Base-by-base conservation (phyloP, 306 rosid genomes). In the Cucurbita maxima region DNA sequence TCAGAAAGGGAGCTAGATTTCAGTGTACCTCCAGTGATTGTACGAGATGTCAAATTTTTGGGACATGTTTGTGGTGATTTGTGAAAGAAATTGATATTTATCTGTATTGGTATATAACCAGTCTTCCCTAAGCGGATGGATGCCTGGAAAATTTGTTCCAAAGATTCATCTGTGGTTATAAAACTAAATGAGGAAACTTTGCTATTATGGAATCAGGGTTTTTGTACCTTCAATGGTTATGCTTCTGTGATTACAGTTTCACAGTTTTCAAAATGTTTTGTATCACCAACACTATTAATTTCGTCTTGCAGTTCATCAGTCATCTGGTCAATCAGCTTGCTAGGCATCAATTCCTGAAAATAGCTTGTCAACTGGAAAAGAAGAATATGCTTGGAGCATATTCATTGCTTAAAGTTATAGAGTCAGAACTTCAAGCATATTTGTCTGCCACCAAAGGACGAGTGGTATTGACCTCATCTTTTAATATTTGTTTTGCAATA, bases 291-390 rank as follows among this genome's bases (percentile, higher is more conserved):
- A 51, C 10, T 10, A 34, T 58, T 82, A 71, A 72, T 76, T 80
- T 86, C 54, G 48, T 76, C 76, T 85, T 75, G 74, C 92, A 91
- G 99, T 91, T 89, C 89, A 94, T 94, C 85, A 89, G 87, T 81
- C 99, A 94, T 86, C 95, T 87, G 78, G 81, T 94, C 80, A 91
- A 88, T 85, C 97, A 91, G 77, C 99, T 94, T 72, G 90, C 97
- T 25, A 85, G 99, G 79, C 97, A 94, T 82, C 97, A 89, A 79
- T 84, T 94, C 73, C 84, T 94, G 60, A 91, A 94, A 86, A 84
- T 94, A 78, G 95, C 96, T 73, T 94, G 99, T 80, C 97, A 91
- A 74, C 79, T 94, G 82, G 99, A 94, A 80, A 94, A 94, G 88
- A 94, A 86, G 84, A 84, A 86, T 75, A 89, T 89, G 95, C 99